Percentiles rank a stretch among this genome's conserved stretches.
These are phyloP conservation scores for Atkinsonella texensis DNA, from an alignment of 2,329 filamentous ascomycete genomes.

Conservation along the genomic window DNA sequence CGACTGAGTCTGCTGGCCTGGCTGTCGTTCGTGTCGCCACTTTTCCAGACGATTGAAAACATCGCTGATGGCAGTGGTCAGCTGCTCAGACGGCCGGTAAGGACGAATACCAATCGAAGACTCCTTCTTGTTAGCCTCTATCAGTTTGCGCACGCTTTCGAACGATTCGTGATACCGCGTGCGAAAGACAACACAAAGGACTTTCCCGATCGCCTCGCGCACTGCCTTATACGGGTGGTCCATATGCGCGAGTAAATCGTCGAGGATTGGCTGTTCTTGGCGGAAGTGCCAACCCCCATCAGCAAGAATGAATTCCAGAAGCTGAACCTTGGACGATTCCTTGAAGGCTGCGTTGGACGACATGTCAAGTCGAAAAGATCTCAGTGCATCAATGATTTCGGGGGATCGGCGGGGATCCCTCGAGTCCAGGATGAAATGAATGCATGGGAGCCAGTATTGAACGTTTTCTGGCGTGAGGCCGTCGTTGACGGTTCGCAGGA, in stretches of 20 bases:
- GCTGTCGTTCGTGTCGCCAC: conserved; percentile 74
- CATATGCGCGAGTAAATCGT: conserved; percentile 81
- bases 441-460: conserved; percentile 86
- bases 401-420: conserved; percentile 82
- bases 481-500: conserved; percentile 78
- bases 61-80: conserved; percentile 55
- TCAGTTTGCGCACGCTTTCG: conserved; percentile 60
- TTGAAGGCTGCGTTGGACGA: conserved; percentile 95
- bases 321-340: conserved; percentile 88
- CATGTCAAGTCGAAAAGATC: conserved; percentile 85
- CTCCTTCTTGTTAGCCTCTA: conserved; percentile 64
- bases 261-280: conserved; percentile 71
- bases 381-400: conserved; percentile 73
- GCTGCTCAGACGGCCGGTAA: conserved; percentile 67
- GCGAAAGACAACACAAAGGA: conserved; percentile 77
- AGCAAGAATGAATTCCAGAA: conserved; percentile 77
- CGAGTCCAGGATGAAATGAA: conserved; percentile 77
- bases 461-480: conserved; percentile 89
- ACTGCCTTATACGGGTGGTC: conserved; percentile 98
- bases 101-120: conserved; percentile 78
- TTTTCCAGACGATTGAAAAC: conserved; percentile 71
- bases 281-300: conserved; percentile 96
- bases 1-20: conserved; percentile 85
- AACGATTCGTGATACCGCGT: conserved; percentile 93
- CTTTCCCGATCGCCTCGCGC: conserved; percentile 84